Percentiles rank a stretch among this genome's conserved stretches.
These are phyloP conservation scores for Tausonia pullulans DNA, from an alignment of 1,284 basidiomycete species.

Conservation along the genomic window DNA sequence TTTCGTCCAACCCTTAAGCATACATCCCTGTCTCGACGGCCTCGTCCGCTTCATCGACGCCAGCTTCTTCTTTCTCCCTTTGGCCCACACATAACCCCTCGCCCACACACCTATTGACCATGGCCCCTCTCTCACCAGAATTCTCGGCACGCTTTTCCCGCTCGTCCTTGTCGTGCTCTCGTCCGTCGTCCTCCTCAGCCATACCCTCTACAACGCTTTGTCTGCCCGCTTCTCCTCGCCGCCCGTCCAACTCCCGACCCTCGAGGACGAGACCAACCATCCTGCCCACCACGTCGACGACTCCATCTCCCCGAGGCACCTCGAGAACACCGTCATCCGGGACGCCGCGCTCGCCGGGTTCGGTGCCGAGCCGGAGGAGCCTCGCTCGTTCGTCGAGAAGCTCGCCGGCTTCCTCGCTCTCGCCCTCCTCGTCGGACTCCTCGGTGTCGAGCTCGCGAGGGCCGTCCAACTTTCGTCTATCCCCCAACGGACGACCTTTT, in stretches of 20 bases:
- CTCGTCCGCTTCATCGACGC: background rate
- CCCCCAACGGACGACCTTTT: background rate
- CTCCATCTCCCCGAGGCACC: conserved; percentile 11
- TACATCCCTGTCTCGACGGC: background rate
- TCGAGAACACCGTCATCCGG: conserved; percentile 14
- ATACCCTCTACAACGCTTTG: background rate
- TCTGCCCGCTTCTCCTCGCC: background rate
- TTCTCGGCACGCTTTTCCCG: conserved; percentile 24
- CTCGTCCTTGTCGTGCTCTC: conserved; percentile 17
- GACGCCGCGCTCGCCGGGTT: background rate
- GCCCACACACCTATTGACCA: background rate
- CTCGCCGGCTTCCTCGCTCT: conserved; percentile 7
- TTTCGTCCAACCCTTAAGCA: background rate
- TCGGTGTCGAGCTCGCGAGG: conserved; percentile 19
- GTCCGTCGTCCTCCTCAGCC: background rate
- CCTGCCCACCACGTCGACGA: conserved; percentile 20
- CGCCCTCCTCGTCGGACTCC: conserved; percentile 17
- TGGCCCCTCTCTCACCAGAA: conserved; percentile 14
- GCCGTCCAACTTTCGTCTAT: conserved; percentile 4
- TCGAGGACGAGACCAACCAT: conserved; percentile 19
- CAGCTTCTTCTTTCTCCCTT: background rate
- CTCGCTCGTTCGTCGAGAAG: conserved; percentile 6
- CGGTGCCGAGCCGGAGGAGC: conserved; percentile 10
- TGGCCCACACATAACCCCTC: background rate
- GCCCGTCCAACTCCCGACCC: background rate